phyloP scores from a whole-genome alignment of 2,329 filamentous ascomycete species.

The Fusarium longipes region DNA sequence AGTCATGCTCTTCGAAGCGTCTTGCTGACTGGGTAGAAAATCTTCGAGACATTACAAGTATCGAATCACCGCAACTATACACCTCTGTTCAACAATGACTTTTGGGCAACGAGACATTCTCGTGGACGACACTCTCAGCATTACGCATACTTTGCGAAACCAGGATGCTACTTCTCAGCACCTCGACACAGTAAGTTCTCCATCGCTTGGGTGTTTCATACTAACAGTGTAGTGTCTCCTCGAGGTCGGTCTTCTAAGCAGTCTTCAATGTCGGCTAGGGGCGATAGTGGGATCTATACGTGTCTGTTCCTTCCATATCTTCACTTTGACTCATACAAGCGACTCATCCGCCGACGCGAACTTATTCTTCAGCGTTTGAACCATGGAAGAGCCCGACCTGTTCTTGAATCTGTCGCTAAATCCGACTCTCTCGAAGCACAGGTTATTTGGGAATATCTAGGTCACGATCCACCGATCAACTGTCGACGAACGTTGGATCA shows the following conservation, averaged over 20 bases:
- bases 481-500: conserved; percentile 72
- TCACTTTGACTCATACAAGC: conserved; percentile 72
- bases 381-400: conserved; percentile 66
- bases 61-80: conserved; percentile 53
- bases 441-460: conserved; percentile 72
- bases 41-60: conserved; percentile 58
- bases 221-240: conserved; percentile 50
- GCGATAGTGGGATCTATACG: conserved; percentile 53
- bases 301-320: conserved; percentile 69
- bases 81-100: conserved; percentile 58
- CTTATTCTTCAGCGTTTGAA: conserved; percentile 63
- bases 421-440: conserved; percentile 67
- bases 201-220: not conserved
- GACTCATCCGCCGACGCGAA: conserved; percentile 65
- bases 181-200: conserved; percentile 48
- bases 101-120: conserved; percentile 62
- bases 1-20: accelerated
- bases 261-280: conserved; percentile 47
- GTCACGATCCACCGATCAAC: conserved; percentile 70
- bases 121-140: conserved; percentile 61
- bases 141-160: conserved; percentile 62
- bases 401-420: conserved; percentile 64
- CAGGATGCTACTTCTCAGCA: conserved; percentile 60
- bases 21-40: conserved; percentile 48
- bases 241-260: conserved; percentile 47